Conservation (phyloP, 139 green algal genomes). For the Closterium sp. region DNA sequence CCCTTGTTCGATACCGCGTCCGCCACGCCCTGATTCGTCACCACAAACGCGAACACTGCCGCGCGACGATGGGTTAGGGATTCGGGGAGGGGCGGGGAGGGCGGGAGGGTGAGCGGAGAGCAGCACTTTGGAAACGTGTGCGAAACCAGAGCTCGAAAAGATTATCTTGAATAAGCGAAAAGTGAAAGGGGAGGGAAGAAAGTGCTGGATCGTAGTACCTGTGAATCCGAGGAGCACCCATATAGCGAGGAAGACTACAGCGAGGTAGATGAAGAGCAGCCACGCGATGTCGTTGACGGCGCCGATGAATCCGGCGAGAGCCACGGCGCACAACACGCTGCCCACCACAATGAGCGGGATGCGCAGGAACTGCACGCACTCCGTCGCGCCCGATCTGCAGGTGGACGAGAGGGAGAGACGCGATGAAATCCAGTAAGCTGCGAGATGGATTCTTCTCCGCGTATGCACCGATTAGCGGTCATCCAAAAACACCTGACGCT, state of each 20-base stretch:
- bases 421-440: no score
- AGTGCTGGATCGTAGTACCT: background rate
- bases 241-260: conserved; percentile 32
- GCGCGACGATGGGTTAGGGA: background rate
- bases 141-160: background rate
- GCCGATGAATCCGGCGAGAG: conserved; percentile 43
- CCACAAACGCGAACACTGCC: conserved; percentile 42
- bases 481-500: no score
- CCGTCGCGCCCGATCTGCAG: background rate
- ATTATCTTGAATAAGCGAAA: no score
- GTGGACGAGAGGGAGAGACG: background rate
- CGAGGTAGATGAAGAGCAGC: conserved; percentile 38
- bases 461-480: no score
- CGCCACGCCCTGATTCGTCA: conserved; percentile 21
- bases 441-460: no score
- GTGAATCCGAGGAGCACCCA: conserved; percentile 31
- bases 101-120: background rate
- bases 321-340: conserved; percentile 18
- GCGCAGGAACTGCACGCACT: conserved; percentile 32
- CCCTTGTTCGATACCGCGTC: conserved; percentile 12
- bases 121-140: no score
- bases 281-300: background rate
- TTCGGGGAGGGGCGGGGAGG: background rate
- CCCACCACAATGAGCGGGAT: conserved; percentile 34
- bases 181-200: no score